Conservation (phyloP, 768 basidiomycete species). For the Melanogaster broomeanus region DNA sequence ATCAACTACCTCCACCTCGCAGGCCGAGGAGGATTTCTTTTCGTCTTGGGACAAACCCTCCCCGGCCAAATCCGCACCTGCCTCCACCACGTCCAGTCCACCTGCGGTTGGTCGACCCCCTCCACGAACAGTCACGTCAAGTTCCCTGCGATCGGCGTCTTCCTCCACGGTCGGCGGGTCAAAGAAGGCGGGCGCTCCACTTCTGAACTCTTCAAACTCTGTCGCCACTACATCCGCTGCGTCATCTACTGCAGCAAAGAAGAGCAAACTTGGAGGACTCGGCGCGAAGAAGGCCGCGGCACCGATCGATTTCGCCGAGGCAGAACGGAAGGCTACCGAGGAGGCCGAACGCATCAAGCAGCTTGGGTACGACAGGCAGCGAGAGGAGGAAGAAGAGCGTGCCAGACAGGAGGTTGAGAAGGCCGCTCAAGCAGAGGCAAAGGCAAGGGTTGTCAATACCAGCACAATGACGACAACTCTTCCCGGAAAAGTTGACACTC, state of each 20-base stretch:
- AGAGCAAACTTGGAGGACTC: constrained; percentile 71
- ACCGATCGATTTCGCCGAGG: constrained; percentile 91
- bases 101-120: constrained; percentile 59
- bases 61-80: constrained; percentile 52
- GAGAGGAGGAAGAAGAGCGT: constrained; percentile 83
- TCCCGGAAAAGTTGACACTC: constrained; percentile 31
- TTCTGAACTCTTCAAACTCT: constrained; percentile 43
- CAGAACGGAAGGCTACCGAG: constrained; percentile 85
- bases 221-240: constrained; percentile 29
- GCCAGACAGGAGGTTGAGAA: constrained; percentile 63
- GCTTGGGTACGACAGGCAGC: constrained; percentile 85
- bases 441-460: constrained; percentile 29
- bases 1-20: constrained; percentile 40
- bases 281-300: constrained; percentile 86
- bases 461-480: constrained; percentile 24
- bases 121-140: constrained; percentile 68
- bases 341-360: constrained; percentile 93
- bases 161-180: constrained; percentile 29
- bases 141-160: constrained; percentile 53
- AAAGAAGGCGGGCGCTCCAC: constrained; percentile 42
- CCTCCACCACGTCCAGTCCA: constrained; percentile 53
- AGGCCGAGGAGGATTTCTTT: constrained; percentile 91
- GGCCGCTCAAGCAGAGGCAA: constrained; percentile 27
- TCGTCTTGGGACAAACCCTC: constrained; percentile 91
- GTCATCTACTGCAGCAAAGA: constrained; percentile 47